Conservation (phyloP, 768 basidiomycete genomes). For the Trametes maxima region DNA sequence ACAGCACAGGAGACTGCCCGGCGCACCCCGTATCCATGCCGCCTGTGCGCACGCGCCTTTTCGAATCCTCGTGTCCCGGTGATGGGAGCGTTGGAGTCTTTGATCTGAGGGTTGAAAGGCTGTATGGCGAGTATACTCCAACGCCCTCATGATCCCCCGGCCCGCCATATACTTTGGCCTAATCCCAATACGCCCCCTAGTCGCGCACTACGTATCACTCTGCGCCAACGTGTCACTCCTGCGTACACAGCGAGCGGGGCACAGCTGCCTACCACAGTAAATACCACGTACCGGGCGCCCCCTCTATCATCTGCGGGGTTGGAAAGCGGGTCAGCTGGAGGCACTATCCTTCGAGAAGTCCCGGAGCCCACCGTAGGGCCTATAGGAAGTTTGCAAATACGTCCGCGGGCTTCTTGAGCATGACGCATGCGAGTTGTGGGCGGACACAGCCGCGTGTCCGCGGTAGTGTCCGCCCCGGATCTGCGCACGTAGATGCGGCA, state of each 20-base stretch:
- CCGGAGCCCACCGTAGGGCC: neutral
- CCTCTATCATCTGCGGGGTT: neutral
- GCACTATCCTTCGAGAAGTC: neutral
- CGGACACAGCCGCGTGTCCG: too few species aligned
- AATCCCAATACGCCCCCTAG: neutral
- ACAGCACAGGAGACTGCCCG: neutral
- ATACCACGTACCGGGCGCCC: neutral
- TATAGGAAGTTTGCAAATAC: too few species aligned
- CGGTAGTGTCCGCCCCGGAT: neutral
- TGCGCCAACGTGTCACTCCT: neutral
- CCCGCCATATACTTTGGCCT: neutral
- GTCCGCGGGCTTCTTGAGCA: too few species aligned
- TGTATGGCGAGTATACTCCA: slow-evolving; percentile 8
- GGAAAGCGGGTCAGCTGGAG: neutral
- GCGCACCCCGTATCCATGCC: neutral
- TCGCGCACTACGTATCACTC: neutral
- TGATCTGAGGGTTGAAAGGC: slow-evolving; percentile 2
- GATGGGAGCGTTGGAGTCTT: slow-evolving; percentile 13
- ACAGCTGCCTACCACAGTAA: neutral
- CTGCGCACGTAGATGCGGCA: neutral
- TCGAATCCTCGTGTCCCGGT: slow-evolving; percentile 3
- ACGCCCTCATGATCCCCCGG: neutral
- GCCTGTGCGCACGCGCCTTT: neutral
- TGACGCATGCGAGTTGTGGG: too few species aligned
- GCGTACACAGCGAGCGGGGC: neutral